Base-by-base conservation (phyloP, 805 yeast genomes). In the Teunomyces atbi region DNA sequence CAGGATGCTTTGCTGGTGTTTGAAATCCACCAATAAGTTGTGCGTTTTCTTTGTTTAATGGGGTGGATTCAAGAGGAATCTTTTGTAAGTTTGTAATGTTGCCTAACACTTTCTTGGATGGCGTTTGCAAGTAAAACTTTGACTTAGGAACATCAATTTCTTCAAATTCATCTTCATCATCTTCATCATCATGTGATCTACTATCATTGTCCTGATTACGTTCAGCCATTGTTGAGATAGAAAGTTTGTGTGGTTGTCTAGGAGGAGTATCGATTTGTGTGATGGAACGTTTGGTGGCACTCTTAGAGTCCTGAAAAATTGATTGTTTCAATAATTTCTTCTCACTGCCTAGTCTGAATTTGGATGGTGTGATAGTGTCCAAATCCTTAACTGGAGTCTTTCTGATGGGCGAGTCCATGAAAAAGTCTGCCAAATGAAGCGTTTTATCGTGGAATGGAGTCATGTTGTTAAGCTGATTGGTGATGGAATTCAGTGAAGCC, bases 371-470 rank as follows among this genome's bases (percentile, higher is more conserved):
- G 27, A 71, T 67, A 4, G 73, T 65, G 42, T 62, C 72, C 34
- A 65, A 41, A 38, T 65, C 69, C 45, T 62, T 68, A 10, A 62
- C 47, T 10, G 76, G 73, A 2, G 71, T 59, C 29, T 61, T 61
- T 23, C 64, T 55, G 33, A 70, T 68, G 12, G 77, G 77, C n/a
- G 72, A 63, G 44, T 72, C 77, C 64, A 69, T 71, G 54, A 71
- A 71, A 43, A 72, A 71, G 51, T 72, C 77, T 5, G 71, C 57
- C 36, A 71, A 54, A 46, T 68, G 76, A 46, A 69, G 57, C 3
- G 73, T 61, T 52, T 68, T 70, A 45, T 71, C 76, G 50, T 68
- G 71, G 48, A 65, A 68, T 3, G 77, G 77, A n/a, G 77, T 72
- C 47, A 70, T 60, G 41, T 60, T 63, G 38, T 55, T 59, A 38